Evolutionary conservation across 2,329 filamentous ascomycete species (phyloP).

Genomic region (Magnaporthiopsis incrustans): DNA sequence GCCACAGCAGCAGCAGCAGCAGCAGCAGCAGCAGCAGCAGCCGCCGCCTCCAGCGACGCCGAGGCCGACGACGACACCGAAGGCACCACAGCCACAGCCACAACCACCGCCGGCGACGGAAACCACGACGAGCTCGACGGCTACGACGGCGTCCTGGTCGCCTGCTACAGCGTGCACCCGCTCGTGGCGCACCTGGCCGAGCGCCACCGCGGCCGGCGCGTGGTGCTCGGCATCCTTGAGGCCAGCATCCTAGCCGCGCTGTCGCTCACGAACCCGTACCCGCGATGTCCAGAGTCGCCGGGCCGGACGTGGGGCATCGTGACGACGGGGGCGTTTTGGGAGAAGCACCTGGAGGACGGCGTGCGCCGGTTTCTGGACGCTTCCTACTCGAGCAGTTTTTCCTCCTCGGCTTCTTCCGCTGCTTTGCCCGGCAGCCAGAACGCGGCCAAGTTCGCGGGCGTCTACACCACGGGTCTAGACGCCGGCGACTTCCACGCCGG

Average conservation of each 20-base stretch:
- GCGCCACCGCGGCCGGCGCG: conserved; percentile 23
- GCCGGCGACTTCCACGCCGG: conserved; percentile 76
- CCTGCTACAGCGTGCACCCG: conserved; percentile 81
- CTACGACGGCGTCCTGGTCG: conserved; percentile 74
- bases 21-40: no score
- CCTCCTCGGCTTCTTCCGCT: no score
- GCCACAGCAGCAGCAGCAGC: no score
- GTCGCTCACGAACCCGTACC: conserved; percentile 35
- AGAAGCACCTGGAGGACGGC: conserved; percentile 58
- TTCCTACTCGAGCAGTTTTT: conserved; percentile 20
- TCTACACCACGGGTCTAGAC: conserved; percentile 72
- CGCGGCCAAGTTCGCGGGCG: conserved; percentile 60
- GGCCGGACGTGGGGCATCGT: conserved; percentile 69
- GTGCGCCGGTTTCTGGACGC: conserved; percentile 45
- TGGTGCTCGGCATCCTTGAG: conserved; percentile 81
- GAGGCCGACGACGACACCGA: conserved; percentile 12
- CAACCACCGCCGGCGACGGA: conserved; percentile 11
- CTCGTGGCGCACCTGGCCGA: conserved; percentile 54
- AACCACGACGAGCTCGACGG: conserved; percentile 26
- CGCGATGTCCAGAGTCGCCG: conserved; percentile 8
- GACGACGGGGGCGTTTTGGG: conserved; percentile 80
- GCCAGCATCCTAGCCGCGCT: conserved; percentile 63
- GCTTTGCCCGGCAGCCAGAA: no score
- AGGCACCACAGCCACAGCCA: no score
- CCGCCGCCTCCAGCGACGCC: no score